Percentiles rank a stretch among this genome's conserved stretches.
Conservation (phyloP, 148 eudicot species). For the Diospyros kaki region DNA sequence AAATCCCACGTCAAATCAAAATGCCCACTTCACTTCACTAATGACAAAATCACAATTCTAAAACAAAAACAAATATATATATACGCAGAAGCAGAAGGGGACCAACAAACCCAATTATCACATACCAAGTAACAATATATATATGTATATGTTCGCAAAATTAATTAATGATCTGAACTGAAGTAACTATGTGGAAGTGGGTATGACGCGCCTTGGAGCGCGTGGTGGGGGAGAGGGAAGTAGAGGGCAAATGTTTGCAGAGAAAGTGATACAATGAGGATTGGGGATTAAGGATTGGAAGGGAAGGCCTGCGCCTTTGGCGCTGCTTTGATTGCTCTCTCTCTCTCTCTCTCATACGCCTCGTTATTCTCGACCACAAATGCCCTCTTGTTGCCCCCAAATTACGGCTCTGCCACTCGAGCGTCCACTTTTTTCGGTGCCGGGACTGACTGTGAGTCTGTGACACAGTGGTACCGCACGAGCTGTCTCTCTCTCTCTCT, state of each 20-base stretch:
- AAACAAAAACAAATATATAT: too few species aligned
- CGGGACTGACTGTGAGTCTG: slow-evolving; percentile 2
- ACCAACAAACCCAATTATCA: too few species aligned
- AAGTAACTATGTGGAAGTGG: too few species aligned
- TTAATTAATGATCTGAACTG: too few species aligned
- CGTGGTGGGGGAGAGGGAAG: too few species aligned
- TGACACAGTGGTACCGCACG: slow-evolving; percentile 7
- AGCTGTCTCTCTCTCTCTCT: background rate
- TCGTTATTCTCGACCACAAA: slow-evolving; percentile 6
- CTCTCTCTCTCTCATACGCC: slow-evolving; percentile 7
- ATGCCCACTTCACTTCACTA: too few species aligned
- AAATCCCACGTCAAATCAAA: too few species aligned
- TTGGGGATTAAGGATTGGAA: background rate
- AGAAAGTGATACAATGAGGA: background rate
- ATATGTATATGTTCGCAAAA: too few species aligned
- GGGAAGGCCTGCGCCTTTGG: slow-evolving; percentile 35
- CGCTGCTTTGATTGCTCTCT: slow-evolving; percentile 21
- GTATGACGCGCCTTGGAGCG: too few species aligned
- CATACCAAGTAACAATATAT: too few species aligned
- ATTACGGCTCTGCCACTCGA: slow-evolving; percentile 11
- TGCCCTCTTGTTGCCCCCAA: background rate
- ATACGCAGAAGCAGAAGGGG: too few species aligned
- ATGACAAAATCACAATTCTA: too few species aligned
- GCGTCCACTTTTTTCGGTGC: slow-evolving; percentile 19
- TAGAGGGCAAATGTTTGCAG: background rate